These are phyloP conservation scores for Bryum argenteum DNA, from an alignment of 225 moss, liverwort and hornwort genomes.

Conservation along the genomic window DNA sequence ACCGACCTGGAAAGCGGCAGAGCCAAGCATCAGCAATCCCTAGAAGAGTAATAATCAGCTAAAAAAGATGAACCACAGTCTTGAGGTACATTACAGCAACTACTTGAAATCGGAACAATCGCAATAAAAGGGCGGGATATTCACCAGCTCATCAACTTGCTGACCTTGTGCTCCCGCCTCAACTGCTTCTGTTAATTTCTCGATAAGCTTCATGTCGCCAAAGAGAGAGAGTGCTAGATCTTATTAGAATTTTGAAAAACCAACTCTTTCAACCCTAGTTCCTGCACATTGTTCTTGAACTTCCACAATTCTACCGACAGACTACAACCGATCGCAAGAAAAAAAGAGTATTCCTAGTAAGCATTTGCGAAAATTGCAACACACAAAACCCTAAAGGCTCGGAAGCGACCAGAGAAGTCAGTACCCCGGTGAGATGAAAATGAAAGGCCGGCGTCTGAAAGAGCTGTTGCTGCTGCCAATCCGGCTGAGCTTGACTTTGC, in stretches of 20 bases:
- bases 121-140: neutral
- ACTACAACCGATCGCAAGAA: too few relatives aligned
- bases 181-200: slow-evolving; percentile 76
- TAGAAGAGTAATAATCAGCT: slow-evolving; percentile 4
- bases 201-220: slow-evolving; percentile 57
- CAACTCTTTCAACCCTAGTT: neutral
- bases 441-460: slow-evolving; percentile 73
- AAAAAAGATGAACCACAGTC: slow-evolving; percentile 7
- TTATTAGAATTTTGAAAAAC: neutral
- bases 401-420: slow-evolving; percentile 1
- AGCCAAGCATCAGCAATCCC: slow-evolving; percentile 25
- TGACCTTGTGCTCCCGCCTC: slow-evolving; percentile 89
- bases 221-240: slow-evolving; percentile 5
- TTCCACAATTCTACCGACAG: too few relatives aligned
- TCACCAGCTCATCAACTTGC: slow-evolving; percentile 77
- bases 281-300: neutral
- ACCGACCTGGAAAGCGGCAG: slow-evolving; percentile 50
- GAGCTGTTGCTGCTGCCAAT: slow-evolving; percentile 53
- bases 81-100: slow-evolving; percentile 5
- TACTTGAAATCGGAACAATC: slow-evolving; percentile 7
- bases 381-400: neutral
- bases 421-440: slow-evolving; percentile 84
- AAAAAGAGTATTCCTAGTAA: too few relatives aligned
- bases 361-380: neutral
- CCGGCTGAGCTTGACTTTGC: slow-evolving; percentile 50